phyloP scores from a whole-genome alignment of 768 basidiomycete genomes.

The Mycena sanguinolenta region DNA sequence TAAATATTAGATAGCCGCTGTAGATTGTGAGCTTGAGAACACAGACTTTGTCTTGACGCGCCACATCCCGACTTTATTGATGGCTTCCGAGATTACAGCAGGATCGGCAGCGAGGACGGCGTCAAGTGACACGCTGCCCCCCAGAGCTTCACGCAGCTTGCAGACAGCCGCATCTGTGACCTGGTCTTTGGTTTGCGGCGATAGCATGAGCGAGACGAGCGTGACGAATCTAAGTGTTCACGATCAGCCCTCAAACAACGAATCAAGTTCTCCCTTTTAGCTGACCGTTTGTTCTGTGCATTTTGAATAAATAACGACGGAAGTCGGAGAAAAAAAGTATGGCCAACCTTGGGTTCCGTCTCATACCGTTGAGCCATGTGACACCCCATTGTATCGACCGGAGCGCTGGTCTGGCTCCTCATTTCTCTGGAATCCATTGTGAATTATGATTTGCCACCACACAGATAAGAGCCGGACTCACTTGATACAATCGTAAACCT shows the following conservation, averaged over 20 bases:
- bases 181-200: constrained; percentile 95
- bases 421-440: constrained; percentile 55
- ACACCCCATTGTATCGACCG: constrained; percentile 95
- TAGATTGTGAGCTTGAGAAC: not conserved
- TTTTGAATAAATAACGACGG: constrained; percentile 2
- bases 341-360: constrained; percentile 71
- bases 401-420: constrained; percentile 79
- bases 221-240: constrained; percentile 65
- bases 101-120: constrained; percentile 75
- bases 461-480: too few relatives aligned
- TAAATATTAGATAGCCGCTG: not conserved
- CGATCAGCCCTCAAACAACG: not conserved
- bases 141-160: constrained; percentile 79
- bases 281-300: constrained; percentile 72
- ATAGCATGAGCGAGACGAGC: constrained; percentile 94
- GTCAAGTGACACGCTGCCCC: constrained; percentile 85
- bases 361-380: constrained; percentile 76
- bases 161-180: constrained; percentile 85
- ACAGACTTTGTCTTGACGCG: constrained; percentile 85
- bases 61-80: constrained; percentile 95
- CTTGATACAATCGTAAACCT: constrained; percentile 79
- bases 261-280: too few relatives aligned
- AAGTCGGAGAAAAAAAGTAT: not conserved
- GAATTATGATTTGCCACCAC: too few relatives aligned
- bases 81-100: constrained; percentile 76